Conservation (phyloP, 2,329 filamentous ascomycete genomes). For the Microcyclosporella mali region DNA sequence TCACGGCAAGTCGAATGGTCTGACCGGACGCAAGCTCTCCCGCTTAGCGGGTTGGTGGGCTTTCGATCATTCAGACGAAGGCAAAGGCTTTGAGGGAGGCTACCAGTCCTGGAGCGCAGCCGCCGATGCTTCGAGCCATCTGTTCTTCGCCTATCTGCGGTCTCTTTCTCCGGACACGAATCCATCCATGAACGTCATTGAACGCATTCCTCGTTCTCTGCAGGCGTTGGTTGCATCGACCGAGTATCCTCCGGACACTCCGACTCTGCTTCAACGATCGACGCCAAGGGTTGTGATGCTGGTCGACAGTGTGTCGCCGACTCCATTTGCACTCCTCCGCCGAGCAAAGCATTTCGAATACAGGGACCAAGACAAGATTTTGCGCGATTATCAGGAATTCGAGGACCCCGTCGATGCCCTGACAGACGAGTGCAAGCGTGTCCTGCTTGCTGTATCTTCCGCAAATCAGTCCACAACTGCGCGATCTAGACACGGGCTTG, state of each 20-base stretch:
- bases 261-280: constrained; percentile 66
- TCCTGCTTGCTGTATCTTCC: constrained; percentile 79
- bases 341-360: constrained; percentile 94
- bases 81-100: constrained; percentile 87
- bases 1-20: constrained; percentile 85
- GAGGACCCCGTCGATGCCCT: constrained; percentile 82
- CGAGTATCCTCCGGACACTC: constrained; percentile 81
- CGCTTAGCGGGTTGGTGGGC: constrained; percentile 98
- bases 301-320: constrained; percentile 88
- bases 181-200: constrained; percentile 68
- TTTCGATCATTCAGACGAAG: constrained; percentile 81
- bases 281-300: constrained; percentile 95
- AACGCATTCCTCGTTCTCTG: constrained; percentile 79
- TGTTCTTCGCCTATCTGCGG: constrained; percentile 95
- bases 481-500: constrained; percentile 44
- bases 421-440: constrained; percentile 89
- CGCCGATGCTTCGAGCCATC: constrained; percentile 89
- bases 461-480: constrained; percentile 74
- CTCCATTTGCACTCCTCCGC: constrained; percentile 82
- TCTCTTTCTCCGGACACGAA: constrained; percentile 74
- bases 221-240: constrained; percentile 87
- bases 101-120: constrained; percentile 87
- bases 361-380: constrained; percentile 74
- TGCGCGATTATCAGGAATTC: constrained; percentile 80
- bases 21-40: constrained; percentile 88